Conservation (phyloP, 2,329 filamentous ascomycete genomes). For the Alternaria alternata region DNA sequence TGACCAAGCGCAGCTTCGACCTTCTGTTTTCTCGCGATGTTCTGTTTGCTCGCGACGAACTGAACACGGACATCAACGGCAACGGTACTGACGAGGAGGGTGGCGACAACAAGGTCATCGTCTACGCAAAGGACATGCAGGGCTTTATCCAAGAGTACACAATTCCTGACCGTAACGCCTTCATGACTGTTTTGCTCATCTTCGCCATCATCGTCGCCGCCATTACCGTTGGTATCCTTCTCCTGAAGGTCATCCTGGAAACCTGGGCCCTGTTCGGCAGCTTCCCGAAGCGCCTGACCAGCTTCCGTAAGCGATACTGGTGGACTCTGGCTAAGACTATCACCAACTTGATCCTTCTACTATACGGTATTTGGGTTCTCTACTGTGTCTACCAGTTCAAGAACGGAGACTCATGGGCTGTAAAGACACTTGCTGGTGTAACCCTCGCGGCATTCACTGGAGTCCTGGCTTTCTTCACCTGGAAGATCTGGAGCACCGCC, state of each 20-base stretch:
- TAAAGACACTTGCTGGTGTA: constrained; percentile 81
- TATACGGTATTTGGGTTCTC: constrained; percentile 94
- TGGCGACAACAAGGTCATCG: constrained; percentile 57
- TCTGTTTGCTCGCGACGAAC: constrained; percentile 64
- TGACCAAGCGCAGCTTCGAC: constrained; percentile 62
- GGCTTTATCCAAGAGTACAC: constrained; percentile 83
- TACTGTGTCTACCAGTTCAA: constrained; percentile 98
- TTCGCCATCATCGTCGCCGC: constrained; percentile 86
- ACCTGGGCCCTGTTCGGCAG: constrained; percentile 87
- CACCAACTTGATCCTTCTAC: constrained; percentile 85
- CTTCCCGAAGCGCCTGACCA: constrained; percentile 79
- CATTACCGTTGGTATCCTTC: constrained; percentile 84
- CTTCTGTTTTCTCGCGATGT: constrained; percentile 62
- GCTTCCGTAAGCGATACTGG: constrained; percentile 97
- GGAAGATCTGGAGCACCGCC: constrained; percentile 81
- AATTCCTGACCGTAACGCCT: constrained; percentile 88
- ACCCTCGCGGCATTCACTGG: constrained; percentile 83
- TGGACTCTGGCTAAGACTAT: constrained; percentile 87
- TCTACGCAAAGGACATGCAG: constrained; percentile 76
- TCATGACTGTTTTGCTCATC: constrained; percentile 92
- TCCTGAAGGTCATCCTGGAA: constrained; percentile 92
- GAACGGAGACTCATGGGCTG: constrained; percentile 91
- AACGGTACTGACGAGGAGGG: constrained; percentile 52
- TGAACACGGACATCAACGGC: constrained; percentile 39
- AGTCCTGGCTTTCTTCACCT: constrained; percentile 82